These are phyloP conservation scores for Fusarium ambrosium DNA, from an alignment of 2,329 filamentous ascomycete species.

Conservation along the genomic window DNA sequence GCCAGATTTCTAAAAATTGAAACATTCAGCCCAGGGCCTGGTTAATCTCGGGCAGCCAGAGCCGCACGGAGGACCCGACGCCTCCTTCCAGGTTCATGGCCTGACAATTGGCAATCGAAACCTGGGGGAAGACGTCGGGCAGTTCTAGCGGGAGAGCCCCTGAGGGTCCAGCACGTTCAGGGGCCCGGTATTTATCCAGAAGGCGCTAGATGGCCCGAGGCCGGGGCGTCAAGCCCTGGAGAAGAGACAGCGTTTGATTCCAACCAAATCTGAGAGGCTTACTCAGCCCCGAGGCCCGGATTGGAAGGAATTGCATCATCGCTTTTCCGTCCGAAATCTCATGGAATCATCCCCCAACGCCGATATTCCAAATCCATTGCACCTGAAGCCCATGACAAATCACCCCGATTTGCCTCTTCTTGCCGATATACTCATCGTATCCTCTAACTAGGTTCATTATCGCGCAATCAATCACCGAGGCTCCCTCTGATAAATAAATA, in stretches of 20 bases:
- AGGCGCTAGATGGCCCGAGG: conserved; percentile 1
- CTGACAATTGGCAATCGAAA: conserved; percentile 43
- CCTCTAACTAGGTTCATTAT: conserved; percentile 11
- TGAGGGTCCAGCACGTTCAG: background rate
- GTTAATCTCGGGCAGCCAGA: conserved; percentile 37
- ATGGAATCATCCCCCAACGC: conserved; percentile 15
- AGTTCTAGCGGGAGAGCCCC: conserved; percentile 35
- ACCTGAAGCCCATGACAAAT: conserved; percentile 35
- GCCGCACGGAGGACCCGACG: conserved; percentile 33
- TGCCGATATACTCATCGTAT: background rate
- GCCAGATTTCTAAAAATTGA: conserved; percentile 43
- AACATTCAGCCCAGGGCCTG: conserved; percentile 19
- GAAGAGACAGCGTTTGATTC: background rate
- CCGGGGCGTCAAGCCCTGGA: background rate
- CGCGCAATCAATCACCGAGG: conserved; percentile 28
- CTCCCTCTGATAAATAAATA: conserved; percentile 36
- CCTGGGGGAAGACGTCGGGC: conserved; percentile 40
- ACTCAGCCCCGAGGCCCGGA: background rate
- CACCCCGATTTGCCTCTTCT: conserved; percentile 6
- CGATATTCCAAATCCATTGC: conserved; percentile 24
- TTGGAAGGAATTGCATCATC: conserved; percentile 45
- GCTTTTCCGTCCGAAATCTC: conserved; percentile 10
- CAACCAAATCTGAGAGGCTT: background rate
- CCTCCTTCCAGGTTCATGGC: conserved; percentile 40
- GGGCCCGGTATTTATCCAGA: background rate